phyloP scores from a whole-genome alignment of 495 filamentous ascomycete species.

The Clavariopsis aquatica region DNA sequence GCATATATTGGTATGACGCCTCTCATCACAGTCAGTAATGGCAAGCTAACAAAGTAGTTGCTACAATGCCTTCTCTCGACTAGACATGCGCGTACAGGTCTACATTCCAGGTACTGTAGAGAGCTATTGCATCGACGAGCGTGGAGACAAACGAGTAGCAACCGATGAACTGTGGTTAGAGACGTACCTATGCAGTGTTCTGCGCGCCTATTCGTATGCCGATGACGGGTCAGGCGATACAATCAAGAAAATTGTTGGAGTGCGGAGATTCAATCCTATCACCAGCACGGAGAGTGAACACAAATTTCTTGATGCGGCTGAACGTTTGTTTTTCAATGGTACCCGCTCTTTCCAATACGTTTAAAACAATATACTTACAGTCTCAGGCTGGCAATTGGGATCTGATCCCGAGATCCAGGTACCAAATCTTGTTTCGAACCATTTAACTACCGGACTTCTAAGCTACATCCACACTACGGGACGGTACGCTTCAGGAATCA shows the following conservation, averaged over 20 bases:
- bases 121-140: constrained; percentile 93
- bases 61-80: constrained; percentile 98
- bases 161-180: constrained; percentile 95
- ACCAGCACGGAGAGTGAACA: constrained; percentile 97
- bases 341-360: constrained; percentile 27
- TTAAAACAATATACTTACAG: neutral
- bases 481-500: constrained; percentile 92
- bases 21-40: neutral
- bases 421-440: constrained; percentile 94
- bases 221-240: constrained; percentile 90
- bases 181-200: constrained; percentile 90
- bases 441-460: constrained; percentile 87
- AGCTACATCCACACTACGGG: constrained; percentile 96
- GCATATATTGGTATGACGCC: constrained; percentile 77
- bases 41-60: constrained; percentile 59
- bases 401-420: constrained; percentile 98
- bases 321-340: constrained; percentile 94
- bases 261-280: constrained; percentile 93
- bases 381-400: constrained; percentile 83
- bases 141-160: constrained; percentile 87
- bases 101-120: constrained; percentile 94
- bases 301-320: constrained; percentile 91
- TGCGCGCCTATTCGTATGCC: constrained; percentile 93
- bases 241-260: constrained; percentile 90
- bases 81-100: constrained; percentile 98